Evolutionary conservation across 352 stramenopile species (phyloP).

Genomic region (Pythium aquatile): DNA sequence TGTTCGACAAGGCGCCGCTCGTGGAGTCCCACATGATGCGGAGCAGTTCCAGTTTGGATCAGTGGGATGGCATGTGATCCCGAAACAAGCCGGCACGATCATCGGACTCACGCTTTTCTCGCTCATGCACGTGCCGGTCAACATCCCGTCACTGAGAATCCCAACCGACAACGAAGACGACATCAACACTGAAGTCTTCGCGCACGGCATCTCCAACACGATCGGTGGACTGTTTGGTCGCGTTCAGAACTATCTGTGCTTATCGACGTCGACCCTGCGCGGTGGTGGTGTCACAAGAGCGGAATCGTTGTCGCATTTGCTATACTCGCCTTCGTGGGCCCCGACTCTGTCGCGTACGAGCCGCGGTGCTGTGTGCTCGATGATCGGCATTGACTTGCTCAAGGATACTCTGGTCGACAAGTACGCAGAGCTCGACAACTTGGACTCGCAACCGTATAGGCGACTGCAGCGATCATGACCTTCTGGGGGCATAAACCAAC

Average conservation of each 20-base stretch:
- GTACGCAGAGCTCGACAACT: slow-evolving; percentile 80
- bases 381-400: slow-evolving; percentile 90
- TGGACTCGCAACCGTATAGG: slow-evolving; percentile 92
- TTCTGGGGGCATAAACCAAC: slow-evolving; percentile 91
- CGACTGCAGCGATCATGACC: slow-evolving; percentile 90
- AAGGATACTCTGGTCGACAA: slow-evolving; percentile 90
- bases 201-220: slow-evolving; percentile 91
- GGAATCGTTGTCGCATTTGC: slow-evolving; percentile 60
- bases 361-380: no score
- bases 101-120: slow-evolving; percentile 90
- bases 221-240: slow-evolving; percentile 83
- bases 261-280: slow-evolving; percentile 83
- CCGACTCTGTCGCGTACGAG: slow-evolving; percentile 81
- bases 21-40: slow-evolving; percentile 75
- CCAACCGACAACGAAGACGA: slow-evolving; percentile 86
- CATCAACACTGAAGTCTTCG: slow-evolving; percentile 92
- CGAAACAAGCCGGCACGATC: slow-evolving; percentile 75
- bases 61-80: slow-evolving; percentile 70
- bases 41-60: slow-evolving; percentile 69
- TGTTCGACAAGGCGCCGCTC: slow-evolving; percentile 65
- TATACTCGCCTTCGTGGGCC: slow-evolving; percentile 82
- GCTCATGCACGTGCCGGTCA: slow-evolving; percentile 95
- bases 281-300: slow-evolving; percentile 67
- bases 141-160: slow-evolving; percentile 90
- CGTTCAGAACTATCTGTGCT: slow-evolving; percentile 91